Evolutionary conservation across 2,329 filamentous ascomycete genomes (phyloP).

Genomic region (Colletotrichum sp.): DNA sequence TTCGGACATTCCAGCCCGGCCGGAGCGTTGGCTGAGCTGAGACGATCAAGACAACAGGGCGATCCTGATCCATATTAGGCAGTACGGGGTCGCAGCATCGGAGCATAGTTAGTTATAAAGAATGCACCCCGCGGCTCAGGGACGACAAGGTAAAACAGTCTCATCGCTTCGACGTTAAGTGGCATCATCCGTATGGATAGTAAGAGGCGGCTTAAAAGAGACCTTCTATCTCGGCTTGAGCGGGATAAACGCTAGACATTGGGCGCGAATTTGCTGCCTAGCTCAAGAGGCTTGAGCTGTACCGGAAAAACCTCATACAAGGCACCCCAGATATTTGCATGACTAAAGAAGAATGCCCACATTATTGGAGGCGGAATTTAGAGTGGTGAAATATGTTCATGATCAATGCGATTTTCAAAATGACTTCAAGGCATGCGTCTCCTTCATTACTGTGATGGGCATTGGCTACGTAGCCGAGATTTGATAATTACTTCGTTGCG

Average conservation of each 20-base stretch:
- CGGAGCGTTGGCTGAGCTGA: background rate
- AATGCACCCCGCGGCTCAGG: background rate
- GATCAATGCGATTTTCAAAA: too few relatives aligned
- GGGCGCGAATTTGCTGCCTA: too few relatives aligned
- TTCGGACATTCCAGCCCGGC: accelerated
- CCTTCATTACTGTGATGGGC: too few relatives aligned
- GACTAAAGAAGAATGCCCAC: too few relatives aligned
- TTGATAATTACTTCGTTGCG: too few relatives aligned
- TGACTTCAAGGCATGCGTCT: too few relatives aligned
- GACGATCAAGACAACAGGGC: background rate
- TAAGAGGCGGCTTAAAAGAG: accelerated
- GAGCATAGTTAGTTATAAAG: background rate
- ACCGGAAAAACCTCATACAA: constrained; percentile 33
- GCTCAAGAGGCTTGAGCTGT: too few relatives aligned
- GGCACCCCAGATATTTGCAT: too few relatives aligned
- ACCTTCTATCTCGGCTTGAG: constrained; percentile 47
- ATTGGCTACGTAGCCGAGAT: too few relatives aligned
- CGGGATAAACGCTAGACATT: constrained; percentile 21
- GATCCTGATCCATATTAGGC: background rate
- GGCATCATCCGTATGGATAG: accelerated
- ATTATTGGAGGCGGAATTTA: too few relatives aligned
- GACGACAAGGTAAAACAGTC: accelerated
- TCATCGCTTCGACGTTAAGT: accelerated
- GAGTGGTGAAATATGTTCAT: too few relatives aligned
- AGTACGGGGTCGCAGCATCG: background rate